These are phyloP conservation scores for Fusarium tuaranense DNA, from an alignment of 2,329 filamentous ascomycete genomes.

Conservation along the genomic window DNA sequence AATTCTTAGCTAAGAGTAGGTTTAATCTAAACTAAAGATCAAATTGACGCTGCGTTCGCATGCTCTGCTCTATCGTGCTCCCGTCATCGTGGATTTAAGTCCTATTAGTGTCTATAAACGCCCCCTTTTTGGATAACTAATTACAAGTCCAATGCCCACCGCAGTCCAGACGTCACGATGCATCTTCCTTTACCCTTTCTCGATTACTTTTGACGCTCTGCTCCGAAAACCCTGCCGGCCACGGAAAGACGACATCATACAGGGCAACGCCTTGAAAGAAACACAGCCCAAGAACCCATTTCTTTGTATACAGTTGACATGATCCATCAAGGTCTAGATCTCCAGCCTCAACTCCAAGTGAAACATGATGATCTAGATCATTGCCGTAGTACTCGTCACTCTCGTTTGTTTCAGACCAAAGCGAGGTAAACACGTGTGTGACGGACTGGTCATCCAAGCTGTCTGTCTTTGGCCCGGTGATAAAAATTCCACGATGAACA, in stretches of 20 bases:
- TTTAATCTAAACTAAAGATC: too few relatives aligned
- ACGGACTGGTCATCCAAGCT: rapidly evolving
- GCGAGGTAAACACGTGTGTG: slow-evolving; percentile 32
- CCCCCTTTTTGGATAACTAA: not conserved
- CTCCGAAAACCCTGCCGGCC: slow-evolving; percentile 15
- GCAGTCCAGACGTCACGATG: too few relatives aligned
- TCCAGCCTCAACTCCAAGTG: slow-evolving; percentile 22
- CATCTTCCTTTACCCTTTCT: not conserved
- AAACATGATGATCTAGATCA: slow-evolving; percentile 40
- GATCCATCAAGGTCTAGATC: rapidly evolving
- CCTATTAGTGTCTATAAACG: too few relatives aligned
- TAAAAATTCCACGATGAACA: slow-evolving; percentile 24
- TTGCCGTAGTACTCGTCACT: slow-evolving; percentile 31
- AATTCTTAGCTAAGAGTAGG: not conserved
- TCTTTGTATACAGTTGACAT: slow-evolving; percentile 30
- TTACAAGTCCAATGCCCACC: not conserved
- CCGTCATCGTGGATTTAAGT: not conserved
- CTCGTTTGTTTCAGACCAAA: slow-evolving; percentile 20
- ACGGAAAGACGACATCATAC: slow-evolving; percentile 39
- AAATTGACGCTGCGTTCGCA: not conserved
- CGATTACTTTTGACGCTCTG: not conserved
- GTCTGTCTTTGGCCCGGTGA: not conserved
- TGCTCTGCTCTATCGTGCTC: not conserved
- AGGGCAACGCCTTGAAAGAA: slow-evolving; percentile 31
- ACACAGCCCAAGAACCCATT: slow-evolving; percentile 41